These are phyloP conservation scores for Botrytis aclada DNA, from an alignment of 2,329 filamentous ascomycete genomes.

Conservation along the genomic window DNA sequence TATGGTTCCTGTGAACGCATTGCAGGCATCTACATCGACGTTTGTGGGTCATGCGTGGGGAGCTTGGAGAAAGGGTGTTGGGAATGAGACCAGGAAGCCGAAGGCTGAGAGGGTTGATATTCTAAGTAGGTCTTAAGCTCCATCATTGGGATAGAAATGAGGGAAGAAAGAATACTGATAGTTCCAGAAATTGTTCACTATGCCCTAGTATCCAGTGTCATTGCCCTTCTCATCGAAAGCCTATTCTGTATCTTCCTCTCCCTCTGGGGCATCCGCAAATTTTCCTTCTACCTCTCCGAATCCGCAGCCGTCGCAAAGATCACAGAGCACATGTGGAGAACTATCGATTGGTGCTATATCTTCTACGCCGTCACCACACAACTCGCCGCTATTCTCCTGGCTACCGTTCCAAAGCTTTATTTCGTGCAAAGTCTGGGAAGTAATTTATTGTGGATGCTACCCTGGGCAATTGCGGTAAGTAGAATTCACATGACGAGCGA, in stretches of 20 bases:
- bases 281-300: slow-evolving; percentile 60
- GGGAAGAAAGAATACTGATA: not conserved
- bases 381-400: slow-evolving; percentile 59
- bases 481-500: slow-evolving; percentile 45
- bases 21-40: slow-evolving; percentile 62
- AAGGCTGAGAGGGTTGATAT: slow-evolving; percentile 39
- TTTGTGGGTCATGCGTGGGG: slow-evolving; percentile 70
- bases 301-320: slow-evolving; percentile 57
- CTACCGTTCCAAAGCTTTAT: slow-evolving; percentile 64
- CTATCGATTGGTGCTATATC: slow-evolving; percentile 65
- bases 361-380: slow-evolving; percentile 66
- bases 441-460: slow-evolving; percentile 66
- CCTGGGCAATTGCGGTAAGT: slow-evolving; percentile 65
- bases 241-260: slow-evolving; percentile 62
- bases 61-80: slow-evolving; percentile 42
- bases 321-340: slow-evolving; percentile 57
- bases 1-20: slow-evolving; percentile 67
- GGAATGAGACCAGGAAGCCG: slow-evolving; percentile 32
- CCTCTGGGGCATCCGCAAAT: slow-evolving; percentile 54
- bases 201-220: slow-evolving; percentile 49
- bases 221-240: slow-evolving; percentile 59
- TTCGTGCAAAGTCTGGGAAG: slow-evolving; percentile 63
- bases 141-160: not conserved
- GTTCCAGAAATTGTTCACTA: slow-evolving; percentile 46
- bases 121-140: slow-evolving; percentile 29